Conservation (phyloP, 1,139 yeast species). For the Wickerhamomyces sp. region DNA sequence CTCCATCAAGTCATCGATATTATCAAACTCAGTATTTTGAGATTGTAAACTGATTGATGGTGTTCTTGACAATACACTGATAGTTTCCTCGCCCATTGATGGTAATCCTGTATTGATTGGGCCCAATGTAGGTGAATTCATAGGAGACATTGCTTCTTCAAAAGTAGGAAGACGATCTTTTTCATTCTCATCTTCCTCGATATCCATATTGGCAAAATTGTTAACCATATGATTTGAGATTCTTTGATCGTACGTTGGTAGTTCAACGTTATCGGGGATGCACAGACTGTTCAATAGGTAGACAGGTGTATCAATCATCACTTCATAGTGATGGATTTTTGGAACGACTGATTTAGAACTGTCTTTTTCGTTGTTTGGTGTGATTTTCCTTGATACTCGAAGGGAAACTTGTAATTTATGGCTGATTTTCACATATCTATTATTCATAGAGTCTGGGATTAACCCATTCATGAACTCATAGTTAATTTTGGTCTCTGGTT, state of each 20-base stretch:
- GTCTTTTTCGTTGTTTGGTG: constrained; percentile 38
- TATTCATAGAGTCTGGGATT: constrained; percentile 66
- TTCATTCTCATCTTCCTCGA: constrained; percentile 21
- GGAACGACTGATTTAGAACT: background rate
- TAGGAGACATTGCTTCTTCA: constrained; percentile 48
- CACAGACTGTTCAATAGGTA: constrained; percentile 69
- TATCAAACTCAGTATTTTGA: constrained; percentile 8
- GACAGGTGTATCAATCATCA: constrained; percentile 83
- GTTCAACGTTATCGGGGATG: constrained; percentile 57
- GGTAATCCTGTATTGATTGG: constrained; percentile 14
- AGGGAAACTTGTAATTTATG: constrained; percentile 79
- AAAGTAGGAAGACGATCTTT: constrained; percentile 43
- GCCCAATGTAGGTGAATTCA: constrained; percentile 12
- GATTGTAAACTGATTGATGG: constrained; percentile 12
- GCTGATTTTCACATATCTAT: constrained; percentile 61
- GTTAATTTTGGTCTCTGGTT: constrained; percentile 16
- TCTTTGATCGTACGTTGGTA: constrained; percentile 51
- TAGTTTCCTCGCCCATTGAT: constrained; percentile 11
- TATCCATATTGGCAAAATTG: background rate
- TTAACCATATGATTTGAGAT: constrained; percentile 32
- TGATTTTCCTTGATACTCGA: constrained; percentile 63
- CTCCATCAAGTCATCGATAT: constrained; percentile 16
- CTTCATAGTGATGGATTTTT: constrained; percentile 77
- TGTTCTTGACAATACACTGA: constrained; percentile 14
- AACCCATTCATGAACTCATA: constrained; percentile 32